Evolutionary conservation across 2,329 filamentous ascomycete species (phyloP).

Genomic region (Neofusicoccum cordaticola): DNA sequence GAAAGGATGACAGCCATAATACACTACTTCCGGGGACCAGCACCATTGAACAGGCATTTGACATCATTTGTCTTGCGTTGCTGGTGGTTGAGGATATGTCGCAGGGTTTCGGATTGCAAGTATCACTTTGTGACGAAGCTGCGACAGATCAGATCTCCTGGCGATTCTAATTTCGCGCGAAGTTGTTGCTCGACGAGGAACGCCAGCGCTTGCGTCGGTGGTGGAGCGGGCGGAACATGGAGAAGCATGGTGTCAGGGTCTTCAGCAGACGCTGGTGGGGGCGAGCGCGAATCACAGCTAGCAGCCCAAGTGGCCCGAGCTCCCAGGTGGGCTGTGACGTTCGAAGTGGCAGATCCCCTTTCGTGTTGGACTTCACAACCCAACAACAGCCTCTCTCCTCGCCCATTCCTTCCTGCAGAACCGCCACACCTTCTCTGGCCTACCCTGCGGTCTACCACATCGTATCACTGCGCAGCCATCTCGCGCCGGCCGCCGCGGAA

Average conservation of each 20-base stretch:
- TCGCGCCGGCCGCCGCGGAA: too few relatives aligned
- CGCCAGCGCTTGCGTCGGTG: not conserved
- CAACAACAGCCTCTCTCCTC: not conserved
- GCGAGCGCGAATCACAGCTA: not conserved
- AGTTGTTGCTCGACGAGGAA: too few relatives aligned
- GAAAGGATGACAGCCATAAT: too few relatives aligned
- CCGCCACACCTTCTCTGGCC: not conserved
- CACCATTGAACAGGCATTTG: too few relatives aligned
- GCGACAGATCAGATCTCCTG: too few relatives aligned
- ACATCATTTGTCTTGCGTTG: too few relatives aligned
- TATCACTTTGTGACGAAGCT: too few relatives aligned
- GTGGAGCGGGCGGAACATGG: not conserved
- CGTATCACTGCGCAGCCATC: not conserved
- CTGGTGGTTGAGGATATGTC: too few relatives aligned
- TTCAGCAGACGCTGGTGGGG: not conserved
- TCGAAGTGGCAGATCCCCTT: conserved; percentile 10
- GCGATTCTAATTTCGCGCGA: too few relatives aligned
- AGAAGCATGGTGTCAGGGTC: not conserved
- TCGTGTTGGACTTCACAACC: not conserved
- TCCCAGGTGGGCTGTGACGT: conserved; percentile 11
- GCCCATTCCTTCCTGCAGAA: not conserved
- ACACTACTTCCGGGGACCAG: too few relatives aligned
- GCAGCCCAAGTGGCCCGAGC: conserved; percentile 7
- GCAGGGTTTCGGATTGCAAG: too few relatives aligned
- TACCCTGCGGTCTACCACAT: not conserved